Conservation (phyloP, 306 rosid genomes). For the Potentilla sterilis region DNA sequence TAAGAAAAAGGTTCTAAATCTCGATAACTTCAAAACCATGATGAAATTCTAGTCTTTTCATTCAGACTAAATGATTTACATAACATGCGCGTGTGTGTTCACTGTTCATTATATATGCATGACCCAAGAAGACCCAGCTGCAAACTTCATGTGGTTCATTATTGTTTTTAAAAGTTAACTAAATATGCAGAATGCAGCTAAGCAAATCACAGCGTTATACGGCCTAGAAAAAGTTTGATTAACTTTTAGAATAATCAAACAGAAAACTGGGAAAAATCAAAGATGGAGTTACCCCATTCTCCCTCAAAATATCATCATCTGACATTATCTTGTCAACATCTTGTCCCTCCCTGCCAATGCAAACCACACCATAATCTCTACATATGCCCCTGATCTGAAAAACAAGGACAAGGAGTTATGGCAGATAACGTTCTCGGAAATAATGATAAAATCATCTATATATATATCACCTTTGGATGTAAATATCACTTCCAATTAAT, state of each 20-base stretch:
- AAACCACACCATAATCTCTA: constrained; percentile 52
- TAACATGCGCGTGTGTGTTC: too few species aligned
- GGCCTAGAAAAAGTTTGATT: not conserved
- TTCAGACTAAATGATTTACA: not conserved
- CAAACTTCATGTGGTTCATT: not conserved
- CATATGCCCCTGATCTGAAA: constrained; percentile 45
- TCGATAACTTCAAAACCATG: not conserved
- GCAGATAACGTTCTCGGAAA: not conserved
- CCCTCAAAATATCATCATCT: constrained; percentile 35
- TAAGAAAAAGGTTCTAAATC: not conserved
- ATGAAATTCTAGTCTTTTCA: not conserved
- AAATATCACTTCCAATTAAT: not conserved
- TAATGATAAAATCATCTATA: not conserved
- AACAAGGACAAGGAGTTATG: constrained; percentile 3
- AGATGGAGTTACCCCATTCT: constrained; percentile 36
- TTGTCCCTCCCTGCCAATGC: constrained; percentile 64
- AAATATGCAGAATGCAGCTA: not conserved
- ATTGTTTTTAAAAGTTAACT: not conserved
- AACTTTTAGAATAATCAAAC: not conserved
- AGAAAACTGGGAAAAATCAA: not conserved
- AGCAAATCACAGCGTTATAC: not conserved
- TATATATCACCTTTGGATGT: not conserved
- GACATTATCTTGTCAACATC: constrained; percentile 46
- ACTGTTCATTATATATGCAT: not conserved
- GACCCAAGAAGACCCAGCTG: not conserved